phyloP scores from a whole-genome alignment of 192 early-diverging fungal genomes.

The Irineochytrium annulatum region DNA sequence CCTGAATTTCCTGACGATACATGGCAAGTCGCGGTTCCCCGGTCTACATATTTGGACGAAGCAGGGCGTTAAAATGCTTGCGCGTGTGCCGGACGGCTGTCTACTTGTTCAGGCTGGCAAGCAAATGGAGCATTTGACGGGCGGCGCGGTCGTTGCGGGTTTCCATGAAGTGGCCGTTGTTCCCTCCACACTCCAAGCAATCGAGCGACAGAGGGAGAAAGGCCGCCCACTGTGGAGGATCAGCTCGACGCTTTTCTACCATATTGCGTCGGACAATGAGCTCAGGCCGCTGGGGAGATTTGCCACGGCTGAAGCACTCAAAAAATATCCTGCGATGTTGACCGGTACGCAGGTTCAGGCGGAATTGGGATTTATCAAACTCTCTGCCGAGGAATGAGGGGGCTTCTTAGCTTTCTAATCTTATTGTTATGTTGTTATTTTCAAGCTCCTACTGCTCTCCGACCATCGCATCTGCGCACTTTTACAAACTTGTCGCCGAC shows the following conservation, averaged over 20 bases:
- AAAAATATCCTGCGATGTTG: slow-evolving; percentile 54
- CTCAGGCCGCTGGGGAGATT: slow-evolving; percentile 49
- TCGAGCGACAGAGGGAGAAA: slow-evolving; percentile 45
- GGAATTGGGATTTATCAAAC: slow-evolving; percentile 62
- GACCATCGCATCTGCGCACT: too few species aligned
- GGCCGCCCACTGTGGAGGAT: slow-evolving; percentile 65
- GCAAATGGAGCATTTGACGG: slow-evolving; percentile 66
- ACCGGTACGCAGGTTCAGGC: slow-evolving; percentile 60
- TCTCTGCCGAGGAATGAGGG: slow-evolving; percentile 22
- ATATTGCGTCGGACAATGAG: slow-evolving; percentile 62
- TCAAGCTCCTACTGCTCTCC: too few species aligned
- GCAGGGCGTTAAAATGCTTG: slow-evolving; percentile 53
- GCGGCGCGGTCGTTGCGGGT: slow-evolving; percentile 59
- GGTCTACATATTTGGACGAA: slow-evolving; percentile 71
- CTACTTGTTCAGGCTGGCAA: slow-evolving; percentile 54
- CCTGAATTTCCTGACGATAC: slow-evolving; percentile 66
- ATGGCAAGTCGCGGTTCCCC: slow-evolving; percentile 70
- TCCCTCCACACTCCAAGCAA: slow-evolving; percentile 46
- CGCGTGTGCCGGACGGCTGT: slow-evolving; percentile 63
- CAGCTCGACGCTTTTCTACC: slow-evolving; percentile 69
- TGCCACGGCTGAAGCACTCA: slow-evolving; percentile 33
- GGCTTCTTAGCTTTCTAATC: background rate
- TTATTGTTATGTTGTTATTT: background rate
- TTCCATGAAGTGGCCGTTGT: slow-evolving; percentile 71
- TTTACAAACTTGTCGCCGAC: too few species aligned